A percentile compares a stretch with the other conserved stretches of the same genome.
Conservation (phyloP, 2,329 filamentous ascomycete genomes). For the Cladophialophora bantiana region DNA sequence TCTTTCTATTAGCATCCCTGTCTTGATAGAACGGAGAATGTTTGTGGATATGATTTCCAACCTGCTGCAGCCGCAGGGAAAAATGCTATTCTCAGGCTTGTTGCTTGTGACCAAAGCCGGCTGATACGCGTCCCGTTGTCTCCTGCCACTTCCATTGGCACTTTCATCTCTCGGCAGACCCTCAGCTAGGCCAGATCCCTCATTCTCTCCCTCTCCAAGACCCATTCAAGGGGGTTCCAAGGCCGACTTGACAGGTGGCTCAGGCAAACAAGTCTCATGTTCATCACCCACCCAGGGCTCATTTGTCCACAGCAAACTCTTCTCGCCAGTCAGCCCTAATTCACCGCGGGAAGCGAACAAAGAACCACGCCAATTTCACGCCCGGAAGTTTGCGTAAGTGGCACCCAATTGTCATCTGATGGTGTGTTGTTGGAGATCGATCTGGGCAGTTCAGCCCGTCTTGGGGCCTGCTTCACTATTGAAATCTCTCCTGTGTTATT, state of each 20-base stretch:
- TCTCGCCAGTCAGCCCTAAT: background rate
- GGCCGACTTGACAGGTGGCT: background rate
- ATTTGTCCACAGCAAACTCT: background rate
- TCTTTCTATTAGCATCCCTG: background rate
- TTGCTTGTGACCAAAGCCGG: background rate
- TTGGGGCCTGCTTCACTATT: too few species aligned
- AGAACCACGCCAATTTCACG: background rate
- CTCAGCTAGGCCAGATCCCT: slow-evolving; percentile 1
- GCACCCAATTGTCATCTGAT: background rate
- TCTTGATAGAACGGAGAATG: background rate
- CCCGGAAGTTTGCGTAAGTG: background rate
- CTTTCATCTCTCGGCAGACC: background rate
- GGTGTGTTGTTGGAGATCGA: too few species aligned
- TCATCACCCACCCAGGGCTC: background rate
- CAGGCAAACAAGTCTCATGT: background rate
- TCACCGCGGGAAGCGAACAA: background rate
- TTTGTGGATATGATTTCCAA: background rate
- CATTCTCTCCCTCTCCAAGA: background rate
- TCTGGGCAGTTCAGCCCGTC: too few species aligned
- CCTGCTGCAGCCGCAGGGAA: background rate
- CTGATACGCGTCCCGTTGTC: background rate
- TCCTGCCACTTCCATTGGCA: background rate
- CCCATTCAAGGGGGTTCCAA: background rate
- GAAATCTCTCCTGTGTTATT: background rate
- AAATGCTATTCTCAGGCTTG: background rate